Base-by-base conservation (phyloP, 139 green algal species). In the Picochlorum sp. region DNA sequence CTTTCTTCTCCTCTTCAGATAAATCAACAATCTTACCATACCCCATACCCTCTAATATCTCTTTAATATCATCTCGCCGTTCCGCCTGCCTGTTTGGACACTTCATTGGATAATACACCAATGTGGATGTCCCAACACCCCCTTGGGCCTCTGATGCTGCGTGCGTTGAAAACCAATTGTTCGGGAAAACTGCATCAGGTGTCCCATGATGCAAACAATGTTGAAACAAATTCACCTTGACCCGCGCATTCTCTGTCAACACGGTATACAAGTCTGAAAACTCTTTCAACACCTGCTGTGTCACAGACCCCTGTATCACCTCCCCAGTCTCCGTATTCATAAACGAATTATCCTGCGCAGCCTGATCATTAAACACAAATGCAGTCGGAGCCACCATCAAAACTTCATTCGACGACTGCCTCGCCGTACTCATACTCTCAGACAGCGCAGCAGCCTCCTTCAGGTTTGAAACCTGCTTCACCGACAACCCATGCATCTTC, bases 51-150 rank as follows among this genome's bases (percentile, higher is more conserved):
- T 62, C 30, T 38, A 88, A 63, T 38, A 89, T 67, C 21, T 76
- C 65, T n/a, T 86, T 73, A 55, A 91, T 87, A 72, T 96, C 86
- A 4, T 70, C 62, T 3, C 89, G 71, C 41, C 86, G 74, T 80
- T 96, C 90, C 6, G 79, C 80, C 24, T 66, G 60, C 34, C 88
- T 72, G 78, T 93, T 95, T 50, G 87, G 85, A 75, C 76, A 84
- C 69, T 95, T 96, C 85, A 97, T 92, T 52, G 91, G 90, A 77
- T 96, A 97, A 38, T 91, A 77, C 41, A 94, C 90, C 18, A 97
- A 73, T 2, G 85, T 94, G 63, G 37, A 54, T 45, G 79, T 34
- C 15, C 57, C 31, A 4, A 83, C 72, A 31, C 75, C 81, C 34
- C 83, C 81, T 0, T 55, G 69, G 6, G 64, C 71, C 57, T 86